A percentile compares a stretch with the other conserved stretches of the same genome.
Evolutionary conservation across 768 basidiomycete genomes (phyloP).

Genomic region (Termitomyces sp.): DNA sequence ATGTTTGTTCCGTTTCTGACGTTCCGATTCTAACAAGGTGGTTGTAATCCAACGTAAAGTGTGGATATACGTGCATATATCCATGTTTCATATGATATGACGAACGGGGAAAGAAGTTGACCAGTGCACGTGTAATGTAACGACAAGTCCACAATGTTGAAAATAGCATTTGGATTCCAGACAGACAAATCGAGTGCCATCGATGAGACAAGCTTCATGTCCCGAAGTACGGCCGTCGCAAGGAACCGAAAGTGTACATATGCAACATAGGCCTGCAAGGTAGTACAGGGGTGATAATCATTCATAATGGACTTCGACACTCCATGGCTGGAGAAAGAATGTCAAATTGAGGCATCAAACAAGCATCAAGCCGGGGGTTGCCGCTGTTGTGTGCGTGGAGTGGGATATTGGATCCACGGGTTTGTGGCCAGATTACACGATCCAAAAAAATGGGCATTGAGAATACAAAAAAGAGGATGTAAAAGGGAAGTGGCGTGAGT

Average conservation of each 20-base stretch:
- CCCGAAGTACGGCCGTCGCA: too few species aligned
- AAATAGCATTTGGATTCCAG: background rate
- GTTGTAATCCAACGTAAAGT: background rate
- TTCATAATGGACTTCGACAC: background rate
- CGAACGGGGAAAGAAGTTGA: background rate
- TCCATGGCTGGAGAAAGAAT: background rate
- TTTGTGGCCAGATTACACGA: too few species aligned
- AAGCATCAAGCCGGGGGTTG: background rate
- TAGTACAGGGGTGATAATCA: background rate
- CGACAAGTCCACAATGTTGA: background rate
- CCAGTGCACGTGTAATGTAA: background rate
- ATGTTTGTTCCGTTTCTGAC: too few species aligned
- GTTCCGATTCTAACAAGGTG: background rate
- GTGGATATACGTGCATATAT: background rate
- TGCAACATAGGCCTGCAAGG: too few species aligned
- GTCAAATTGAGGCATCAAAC: background rate
- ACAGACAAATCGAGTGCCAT: too few species aligned
- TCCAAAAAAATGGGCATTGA: background rate
- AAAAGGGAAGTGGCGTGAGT: background rate
- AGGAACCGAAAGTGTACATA: too few species aligned
- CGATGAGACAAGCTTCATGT: too few species aligned
- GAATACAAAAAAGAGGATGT: background rate
- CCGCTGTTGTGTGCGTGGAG: background rate
- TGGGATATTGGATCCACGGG: background rate
- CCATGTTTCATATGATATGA: background rate